A percentile compares a stretch with the other conserved stretches of the same genome.
Conservation (phyloP, 106 monocot species). For the Allium fistulosum region DNA sequence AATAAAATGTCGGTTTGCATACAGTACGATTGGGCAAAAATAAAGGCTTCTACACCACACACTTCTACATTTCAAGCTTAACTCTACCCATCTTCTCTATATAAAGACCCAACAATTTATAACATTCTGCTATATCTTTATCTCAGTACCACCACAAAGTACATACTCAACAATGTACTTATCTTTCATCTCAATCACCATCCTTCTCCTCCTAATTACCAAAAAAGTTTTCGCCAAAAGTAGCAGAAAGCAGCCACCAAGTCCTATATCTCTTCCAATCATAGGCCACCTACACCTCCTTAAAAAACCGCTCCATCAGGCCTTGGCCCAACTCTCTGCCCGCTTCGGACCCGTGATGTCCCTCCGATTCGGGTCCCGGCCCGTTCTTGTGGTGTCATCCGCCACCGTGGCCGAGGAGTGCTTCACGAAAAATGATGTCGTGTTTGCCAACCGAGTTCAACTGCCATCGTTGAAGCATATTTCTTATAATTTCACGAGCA, state of each 20-base stretch:
- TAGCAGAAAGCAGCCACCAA: conserved; percentile 1
- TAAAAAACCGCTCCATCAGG: conserved; percentile 14
- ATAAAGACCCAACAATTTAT: too few relatives aligned
- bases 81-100: too few relatives aligned
- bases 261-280: conserved; percentile 15
- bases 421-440: conserved; percentile 37
- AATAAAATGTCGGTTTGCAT: too few relatives aligned
- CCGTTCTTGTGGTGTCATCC: conserved; percentile 46
- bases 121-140: too few relatives aligned
- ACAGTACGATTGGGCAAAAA: too few relatives aligned
- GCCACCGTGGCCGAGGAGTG: conserved; percentile 32
- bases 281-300: conserved; percentile 17
- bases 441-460: conserved; percentile 44
- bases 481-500: conserved; percentile 24
- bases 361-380: conserved; percentile 50
- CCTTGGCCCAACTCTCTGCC: conserved; percentile 15
- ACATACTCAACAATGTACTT: too few relatives aligned
- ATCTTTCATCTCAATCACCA: neutral
- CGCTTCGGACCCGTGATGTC: conserved; percentile 31
- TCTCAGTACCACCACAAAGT: too few relatives aligned
- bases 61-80: too few relatives aligned
- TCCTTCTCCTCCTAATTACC: conserved; percentile 2
- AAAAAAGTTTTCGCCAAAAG: neutral
- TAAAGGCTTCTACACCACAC: too few relatives aligned
- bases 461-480: conserved; percentile 16